A percentile compares a stretch with the other conserved stretches of the same genome.
Evolutionary conservation across 441 rosid species (phyloP).

Genomic region (Populus tomentosa): DNA sequence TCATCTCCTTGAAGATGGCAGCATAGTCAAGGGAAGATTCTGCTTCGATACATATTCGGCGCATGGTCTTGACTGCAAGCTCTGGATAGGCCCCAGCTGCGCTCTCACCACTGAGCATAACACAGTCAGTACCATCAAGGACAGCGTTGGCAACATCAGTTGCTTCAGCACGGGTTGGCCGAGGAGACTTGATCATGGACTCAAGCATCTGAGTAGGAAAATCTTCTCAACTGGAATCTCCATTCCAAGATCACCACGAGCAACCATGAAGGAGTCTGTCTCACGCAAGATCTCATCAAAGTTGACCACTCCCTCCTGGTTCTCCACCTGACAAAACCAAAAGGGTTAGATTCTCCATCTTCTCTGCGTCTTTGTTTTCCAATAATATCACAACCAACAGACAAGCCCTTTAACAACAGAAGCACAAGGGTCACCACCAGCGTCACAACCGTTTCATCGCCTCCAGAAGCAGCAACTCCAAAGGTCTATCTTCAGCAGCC

Average conservation of each 20-base stretch:
- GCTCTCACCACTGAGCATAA: slow-evolving; percentile 95
- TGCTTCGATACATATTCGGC: slow-evolving; percentile 80
- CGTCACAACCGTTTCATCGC: too few relatives aligned
- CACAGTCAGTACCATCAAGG: slow-evolving; percentile 91
- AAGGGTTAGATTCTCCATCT: neutral
- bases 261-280: slow-evolving; percentile 94
- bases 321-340: slow-evolving; percentile 57
- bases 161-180: slow-evolving; percentile 95
- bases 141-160: slow-evolving; percentile 95
- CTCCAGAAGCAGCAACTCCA: too few relatives aligned
- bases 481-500: too few relatives aligned
- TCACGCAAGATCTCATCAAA: slow-evolving; percentile 90
- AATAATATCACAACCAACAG: too few relatives aligned
- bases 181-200: slow-evolving; percentile 92
- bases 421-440: too few relatives aligned
- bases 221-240: slow-evolving; percentile 98
- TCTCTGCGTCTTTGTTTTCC: too few relatives aligned
- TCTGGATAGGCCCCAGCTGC: slow-evolving; percentile 92
- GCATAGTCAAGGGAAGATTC: slow-evolving; percentile 84
- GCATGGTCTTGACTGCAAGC: slow-evolving; percentile 87
- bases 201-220: slow-evolving; percentile 92
- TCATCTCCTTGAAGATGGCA: slow-evolving; percentile 82
- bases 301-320: slow-evolving; percentile 89
- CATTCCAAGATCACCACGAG: slow-evolving; percentile 97
- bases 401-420: too few relatives aligned